phyloP scores from a whole-genome alignment of 495 filamentous ascomycete genomes.

The Trichoderma reesei region DNA sequence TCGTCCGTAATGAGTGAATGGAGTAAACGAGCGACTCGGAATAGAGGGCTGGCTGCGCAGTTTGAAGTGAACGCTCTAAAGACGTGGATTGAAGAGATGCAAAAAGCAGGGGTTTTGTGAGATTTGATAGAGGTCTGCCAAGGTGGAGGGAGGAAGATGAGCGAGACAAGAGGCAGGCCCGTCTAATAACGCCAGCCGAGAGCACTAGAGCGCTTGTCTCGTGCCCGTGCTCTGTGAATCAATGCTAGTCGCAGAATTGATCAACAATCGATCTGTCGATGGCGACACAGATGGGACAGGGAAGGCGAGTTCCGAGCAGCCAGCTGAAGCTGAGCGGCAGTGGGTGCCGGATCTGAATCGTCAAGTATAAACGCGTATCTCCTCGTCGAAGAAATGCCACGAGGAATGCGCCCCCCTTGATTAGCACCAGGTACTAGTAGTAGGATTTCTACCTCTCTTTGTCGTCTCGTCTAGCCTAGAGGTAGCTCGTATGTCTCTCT shows the following conservation, averaged over 20 bases:
- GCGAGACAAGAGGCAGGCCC: not conserved
- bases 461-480: not conserved
- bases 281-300: not conserved
- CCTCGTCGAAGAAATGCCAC: not conserved
- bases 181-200: not conserved
- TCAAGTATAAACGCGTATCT: not conserved
- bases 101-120: not conserved
- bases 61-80: not conserved
- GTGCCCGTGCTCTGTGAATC: not conserved
- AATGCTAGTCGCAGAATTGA: not conserved
- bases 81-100: not conserved
- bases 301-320: not conserved
- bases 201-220: not conserved
- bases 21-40: not conserved
- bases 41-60: not conserved
- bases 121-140: not conserved
- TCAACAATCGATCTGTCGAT: slow-evolving; percentile 6
- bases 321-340: not conserved
- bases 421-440: not conserved
- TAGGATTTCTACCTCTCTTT: not conserved
- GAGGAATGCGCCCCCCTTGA: not conserved
- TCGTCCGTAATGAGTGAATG: not conserved
- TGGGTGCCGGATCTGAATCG: not conserved
- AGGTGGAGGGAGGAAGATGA: not conserved
- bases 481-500: not conserved